Conservation (phyloP, 139 green algal genomes). For the Coelastrella sp. region DNA sequence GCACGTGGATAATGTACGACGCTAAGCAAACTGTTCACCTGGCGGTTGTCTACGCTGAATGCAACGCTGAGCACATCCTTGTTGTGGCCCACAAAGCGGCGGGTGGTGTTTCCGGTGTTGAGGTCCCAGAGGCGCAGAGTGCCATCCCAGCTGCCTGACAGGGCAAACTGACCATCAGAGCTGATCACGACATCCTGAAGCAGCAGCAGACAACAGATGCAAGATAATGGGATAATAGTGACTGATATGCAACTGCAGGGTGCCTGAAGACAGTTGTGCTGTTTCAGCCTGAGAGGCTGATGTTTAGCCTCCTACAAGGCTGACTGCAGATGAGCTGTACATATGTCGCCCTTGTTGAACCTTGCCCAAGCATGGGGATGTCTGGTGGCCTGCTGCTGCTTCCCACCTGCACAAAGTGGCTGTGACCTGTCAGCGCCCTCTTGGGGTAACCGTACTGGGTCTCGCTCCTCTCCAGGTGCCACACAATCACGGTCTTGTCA, state of each 20-base stretch:
- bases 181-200: slow-evolving; percentile 99
- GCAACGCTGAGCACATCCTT: slow-evolving; percentile 99
- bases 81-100: slow-evolving; percentile 98
- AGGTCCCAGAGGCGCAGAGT: slow-evolving; percentile 99
- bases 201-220: background rate
- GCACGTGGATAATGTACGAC: too few relatives aligned
- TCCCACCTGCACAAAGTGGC: slow-evolving; percentile 78
- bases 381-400: background rate
- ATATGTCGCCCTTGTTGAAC: too few relatives aligned
- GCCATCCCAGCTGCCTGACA: slow-evolving; percentile 98
- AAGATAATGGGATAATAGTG: too few relatives aligned
- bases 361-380: too few relatives aligned
- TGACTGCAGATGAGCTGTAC: background rate
- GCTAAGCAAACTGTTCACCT: slow-evolving; percentile 78
- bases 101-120: slow-evolving; percentile 95
- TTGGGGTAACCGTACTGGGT: slow-evolving; percentile 86
- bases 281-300: too few relatives aligned
- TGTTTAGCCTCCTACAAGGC: too few relatives aligned
- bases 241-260: too few relatives aligned
- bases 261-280: too few relatives aligned
- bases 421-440: slow-evolving; percentile 89
- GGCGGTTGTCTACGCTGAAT: slow-evolving; percentile 99
- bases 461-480: slow-evolving; percentile 89
- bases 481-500: slow-evolving; percentile 98
- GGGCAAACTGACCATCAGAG: slow-evolving; percentile 96